Base-by-base conservation (phyloP, 768 basidiomycete genomes). In the Lactarius indigo region DNA sequence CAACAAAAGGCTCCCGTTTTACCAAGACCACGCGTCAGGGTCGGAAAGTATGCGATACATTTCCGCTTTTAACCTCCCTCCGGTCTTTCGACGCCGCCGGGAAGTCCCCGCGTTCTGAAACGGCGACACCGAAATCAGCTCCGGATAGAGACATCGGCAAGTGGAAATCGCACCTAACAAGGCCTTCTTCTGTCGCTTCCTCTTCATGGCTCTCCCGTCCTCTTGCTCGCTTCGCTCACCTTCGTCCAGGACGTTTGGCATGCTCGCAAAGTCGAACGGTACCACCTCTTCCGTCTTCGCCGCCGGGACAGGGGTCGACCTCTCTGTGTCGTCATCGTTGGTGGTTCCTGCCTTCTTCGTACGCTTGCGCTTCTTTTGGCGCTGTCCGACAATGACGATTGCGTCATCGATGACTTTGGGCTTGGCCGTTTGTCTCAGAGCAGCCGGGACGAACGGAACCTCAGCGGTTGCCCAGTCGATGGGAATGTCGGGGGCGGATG, bases 391-490 rank as follows among this genome's bases (percentile, higher is more conserved):
- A 15, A 89, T 82, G 7, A 92, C 84, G 61, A 94, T 87, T 1
- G 84, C 79, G 72, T 91, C 91, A 55, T 87, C 85, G 39, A 78
- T 77, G 23, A 74, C 74, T 31, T 72, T 74, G 39, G 73, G 47
- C 31, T 71, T 65, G 44, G 73, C 75, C 23, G 73, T 63, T 58
- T 73, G 73, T 26, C 93, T 85, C 71, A 87, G 82, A 0, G 84
- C 76, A 1, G 85, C 82, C 56, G 92, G 92, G 10, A 96, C 81
- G 69, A 88, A 96, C 1, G 93, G 87, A 8, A 94, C 84, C 75
- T 93, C 92, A 39, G 85, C 82, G 61, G 86, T 83, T 75, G 81
- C 83, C 28, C 78, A 79, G 13, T 47, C 70, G 54, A 59, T 60
- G 28, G 31, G 26, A 50, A 54, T 68, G 15, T 39, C 57, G 2